Conservation (phyloP, 2,329 filamentous ascomycete genomes). For the Fusarium secorum region DNA sequence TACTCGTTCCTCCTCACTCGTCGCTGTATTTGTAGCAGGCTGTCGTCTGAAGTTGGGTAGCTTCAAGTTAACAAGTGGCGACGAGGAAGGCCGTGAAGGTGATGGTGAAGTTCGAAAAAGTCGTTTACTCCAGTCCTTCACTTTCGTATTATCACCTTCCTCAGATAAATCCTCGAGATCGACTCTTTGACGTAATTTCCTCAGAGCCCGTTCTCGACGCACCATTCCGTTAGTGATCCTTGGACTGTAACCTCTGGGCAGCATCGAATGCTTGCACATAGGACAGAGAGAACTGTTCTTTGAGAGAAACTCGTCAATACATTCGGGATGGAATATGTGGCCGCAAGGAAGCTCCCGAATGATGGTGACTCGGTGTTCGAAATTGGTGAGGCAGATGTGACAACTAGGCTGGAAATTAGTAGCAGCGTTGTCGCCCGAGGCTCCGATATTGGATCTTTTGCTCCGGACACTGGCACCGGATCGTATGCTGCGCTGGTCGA, state of each 20-base stretch:
- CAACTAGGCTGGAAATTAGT: conserved; percentile 80
- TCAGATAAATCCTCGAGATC: conserved; percentile 51
- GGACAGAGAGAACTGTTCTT: conserved; percentile 87
- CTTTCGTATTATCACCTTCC: conserved; percentile 46
- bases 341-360: conserved; percentile 89
- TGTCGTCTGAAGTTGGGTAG: conserved; percentile 25
- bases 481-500: conserved; percentile 42
- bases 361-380: conserved; percentile 70
- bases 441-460: conserved; percentile 49
- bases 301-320: conserved; percentile 84
- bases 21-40: conserved; percentile 5
- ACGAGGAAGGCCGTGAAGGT: conserved; percentile 17
- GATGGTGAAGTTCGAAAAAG: conserved; percentile 44
- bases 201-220: conserved; percentile 75
- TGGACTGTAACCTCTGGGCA: conserved; percentile 73
- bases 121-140: conserved; percentile 48
- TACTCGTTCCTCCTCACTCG: background rate
- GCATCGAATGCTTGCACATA: conserved; percentile 83
- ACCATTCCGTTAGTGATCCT: conserved; percentile 87
- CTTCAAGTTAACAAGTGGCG: conserved; percentile 42
- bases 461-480: conserved; percentile 47
- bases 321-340: conserved; percentile 93
- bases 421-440: conserved; percentile 49
- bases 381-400: conserved; percentile 89
- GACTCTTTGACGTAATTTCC: conserved; percentile 65